These are phyloP conservation scores for Angomonas ambiguus DNA, from an alignment of 208 protist species.

Conservation along the genomic window DNA sequence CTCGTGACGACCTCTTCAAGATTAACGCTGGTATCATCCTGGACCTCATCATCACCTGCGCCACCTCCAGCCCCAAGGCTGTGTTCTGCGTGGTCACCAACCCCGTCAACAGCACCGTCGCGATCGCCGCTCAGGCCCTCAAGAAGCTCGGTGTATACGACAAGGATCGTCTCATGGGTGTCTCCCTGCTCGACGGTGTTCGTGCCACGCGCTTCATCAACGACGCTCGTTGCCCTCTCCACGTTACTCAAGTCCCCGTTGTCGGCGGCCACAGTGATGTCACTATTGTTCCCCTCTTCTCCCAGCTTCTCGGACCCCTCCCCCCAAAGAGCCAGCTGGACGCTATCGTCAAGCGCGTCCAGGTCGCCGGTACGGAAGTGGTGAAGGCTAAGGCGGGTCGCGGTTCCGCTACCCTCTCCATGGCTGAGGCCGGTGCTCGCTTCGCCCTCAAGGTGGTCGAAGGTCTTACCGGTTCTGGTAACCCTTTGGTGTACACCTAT, in stretches of 20 bases:
- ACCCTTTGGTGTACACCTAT: conserved; percentile 71
- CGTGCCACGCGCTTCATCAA: conserved; percentile 92
- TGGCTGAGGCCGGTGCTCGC: conserved; percentile 90
- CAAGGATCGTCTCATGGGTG: conserved; percentile 84
- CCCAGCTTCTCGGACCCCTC: conserved; percentile 57
- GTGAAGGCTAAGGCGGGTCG: conserved; percentile 94
- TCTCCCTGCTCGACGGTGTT: conserved; percentile 91
- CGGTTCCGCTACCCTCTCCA: conserved; percentile 96
- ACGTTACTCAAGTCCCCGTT: conserved; percentile 72
- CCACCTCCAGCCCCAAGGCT: conserved; percentile 82
- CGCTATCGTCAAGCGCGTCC: conserved; percentile 85
- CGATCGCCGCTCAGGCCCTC: conserved; percentile 90
- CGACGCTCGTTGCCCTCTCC: conserved; percentile 50
- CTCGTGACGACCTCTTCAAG: conserved; percentile 96
- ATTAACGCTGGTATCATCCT: conserved; percentile 93
- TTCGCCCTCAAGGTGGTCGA: conserved; percentile 72
- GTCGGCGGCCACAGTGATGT: conserved; percentile 95
- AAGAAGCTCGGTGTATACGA: conserved; percentile 91
- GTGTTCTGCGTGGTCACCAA: conserved; percentile 93
- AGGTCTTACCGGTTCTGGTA: conserved; percentile 53
- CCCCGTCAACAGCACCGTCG: conserved; percentile 96
- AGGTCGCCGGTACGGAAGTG: conserved; percentile 94
- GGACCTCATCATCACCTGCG: conserved; percentile 86
- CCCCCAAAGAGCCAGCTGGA: conserved; percentile 46
- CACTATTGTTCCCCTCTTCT: conserved; percentile 93